Conservation (phyloP, 352 stramenopile species). For the Bremia lactucae region DNA sequence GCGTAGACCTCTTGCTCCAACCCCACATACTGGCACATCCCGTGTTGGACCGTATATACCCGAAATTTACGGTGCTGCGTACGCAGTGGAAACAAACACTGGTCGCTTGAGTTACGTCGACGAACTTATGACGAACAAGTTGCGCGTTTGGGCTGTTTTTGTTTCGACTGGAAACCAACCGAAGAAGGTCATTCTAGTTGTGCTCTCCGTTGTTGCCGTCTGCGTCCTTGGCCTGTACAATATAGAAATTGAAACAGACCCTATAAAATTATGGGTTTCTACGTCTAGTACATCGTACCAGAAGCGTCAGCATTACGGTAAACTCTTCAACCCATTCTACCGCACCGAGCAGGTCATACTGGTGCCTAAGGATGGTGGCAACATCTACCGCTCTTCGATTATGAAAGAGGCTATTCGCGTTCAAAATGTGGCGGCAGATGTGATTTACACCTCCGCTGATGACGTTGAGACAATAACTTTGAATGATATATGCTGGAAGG, state of each 20-base stretch:
- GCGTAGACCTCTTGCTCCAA: conserved; percentile 12
- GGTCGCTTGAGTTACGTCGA: conserved; percentile 31
- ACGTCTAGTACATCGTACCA: conserved; percentile 45
- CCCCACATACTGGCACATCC: conserved; percentile 11
- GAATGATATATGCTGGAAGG: conserved; percentile 59
- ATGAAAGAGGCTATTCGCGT: conserved; percentile 43
- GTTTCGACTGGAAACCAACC: conserved; percentile 29
- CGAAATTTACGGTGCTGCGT: conserved; percentile 12
- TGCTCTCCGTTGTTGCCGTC: conserved; percentile 26
- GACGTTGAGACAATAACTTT: conserved; percentile 21
- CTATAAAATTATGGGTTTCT: conserved; percentile 57
- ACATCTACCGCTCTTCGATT: conserved; percentile 36
- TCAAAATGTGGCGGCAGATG: conserved; percentile 31
- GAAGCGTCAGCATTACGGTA: conserved; percentile 43
- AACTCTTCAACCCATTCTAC: conserved; percentile 67
- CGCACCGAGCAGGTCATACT: conserved; percentile 57
- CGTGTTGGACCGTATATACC: conserved; percentile 18
- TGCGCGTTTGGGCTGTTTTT: conserved; percentile 32
- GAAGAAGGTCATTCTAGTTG: conserved; percentile 28
- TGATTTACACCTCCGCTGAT: conserved; percentile 21
- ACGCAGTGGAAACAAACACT: conserved; percentile 10
- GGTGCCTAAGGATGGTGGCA: conserved; percentile 48
- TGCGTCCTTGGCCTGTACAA: conserved; percentile 28
- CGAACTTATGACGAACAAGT: conserved; percentile 29
- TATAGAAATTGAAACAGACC: conserved; percentile 45